These are phyloP conservation scores for Rhodotorula sp. DNA, from an alignment of 1,284 basidiomycete genomes.

Conservation along the genomic window DNA sequence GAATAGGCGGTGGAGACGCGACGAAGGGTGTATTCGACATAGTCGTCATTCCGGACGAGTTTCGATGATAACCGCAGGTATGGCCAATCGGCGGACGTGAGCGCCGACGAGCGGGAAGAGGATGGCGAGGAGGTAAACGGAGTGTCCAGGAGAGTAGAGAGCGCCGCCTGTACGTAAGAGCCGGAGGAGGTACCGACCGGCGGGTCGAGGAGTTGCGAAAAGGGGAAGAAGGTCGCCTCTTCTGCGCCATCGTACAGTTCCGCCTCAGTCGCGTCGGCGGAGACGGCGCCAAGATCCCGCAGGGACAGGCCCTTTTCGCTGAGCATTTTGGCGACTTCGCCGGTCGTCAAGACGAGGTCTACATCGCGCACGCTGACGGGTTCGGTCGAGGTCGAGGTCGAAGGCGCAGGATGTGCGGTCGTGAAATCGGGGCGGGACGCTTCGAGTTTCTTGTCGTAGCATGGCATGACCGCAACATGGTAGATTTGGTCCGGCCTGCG, in stretches of 20 bases:
- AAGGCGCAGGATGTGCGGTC: constrained; percentile 51
- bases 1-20: constrained; percentile 31
- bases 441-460: constrained; percentile 99
- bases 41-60: constrained; percentile 63
- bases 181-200: constrained; percentile 89
- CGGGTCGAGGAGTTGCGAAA: constrained; percentile 64
- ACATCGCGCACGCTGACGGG: constrained; percentile 76
- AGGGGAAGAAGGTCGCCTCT: constrained; percentile 36
- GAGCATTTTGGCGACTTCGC: constrained; percentile 86
- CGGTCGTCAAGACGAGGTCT: constrained; percentile 96
- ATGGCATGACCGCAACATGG: constrained; percentile 97
- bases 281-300: constrained; percentile 50
- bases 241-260: constrained; percentile 9
- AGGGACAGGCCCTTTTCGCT: constrained; percentile 78
- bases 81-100: constrained; percentile 51
- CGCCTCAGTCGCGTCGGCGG: background rate
- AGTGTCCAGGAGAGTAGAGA: constrained; percentile 57
- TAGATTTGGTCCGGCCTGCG: constrained; percentile 77
- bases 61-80: constrained; percentile 60
- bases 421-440: constrained; percentile 90
- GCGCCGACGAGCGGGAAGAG: constrained; percentile 40
- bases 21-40: constrained; percentile 63
- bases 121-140: constrained; percentile 35
- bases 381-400: constrained; percentile 43
- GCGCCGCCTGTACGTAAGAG: constrained; percentile 74